A percentile compares a stretch with the other conserved stretches of the same genome.
These are phyloP conservation scores for Cladosporium phlei DNA, from an alignment of 2,329 filamentous ascomycete species.

Conservation along the genomic window DNA sequence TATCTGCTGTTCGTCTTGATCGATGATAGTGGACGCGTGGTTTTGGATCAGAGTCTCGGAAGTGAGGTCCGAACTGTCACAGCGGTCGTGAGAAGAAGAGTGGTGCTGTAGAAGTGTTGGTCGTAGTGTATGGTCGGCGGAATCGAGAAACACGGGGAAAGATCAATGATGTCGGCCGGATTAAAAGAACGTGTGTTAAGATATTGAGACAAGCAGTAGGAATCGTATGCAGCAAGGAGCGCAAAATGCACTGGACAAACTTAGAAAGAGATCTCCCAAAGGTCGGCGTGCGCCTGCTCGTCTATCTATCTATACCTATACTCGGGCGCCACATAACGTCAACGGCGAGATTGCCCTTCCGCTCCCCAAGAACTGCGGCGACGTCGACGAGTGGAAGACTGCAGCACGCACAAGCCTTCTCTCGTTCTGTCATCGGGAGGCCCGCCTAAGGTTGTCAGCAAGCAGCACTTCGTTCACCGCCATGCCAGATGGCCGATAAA, in stretches of 20 bases:
- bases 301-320: constrained; percentile 12
- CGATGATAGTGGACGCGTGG: constrained; percentile 9
- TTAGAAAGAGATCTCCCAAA: constrained; percentile 6
- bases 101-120: neutral
- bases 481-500: neutral
- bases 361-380: neutral
- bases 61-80: constrained; percentile 4
- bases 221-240: constrained; percentile 8
- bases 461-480: constrained; percentile 2
- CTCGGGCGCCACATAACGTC: constrained; percentile 13
- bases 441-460: no score
- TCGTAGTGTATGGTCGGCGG: neutral
- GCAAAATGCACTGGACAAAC: constrained; percentile 5
- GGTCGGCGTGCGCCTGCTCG: constrained; percentile 2
- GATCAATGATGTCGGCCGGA: no score
- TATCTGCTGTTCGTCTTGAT: constrained; percentile 6
- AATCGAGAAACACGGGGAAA: no score
- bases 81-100: neutral
- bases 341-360: constrained; percentile 13
- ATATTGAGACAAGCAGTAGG: no score
- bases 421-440: neutral
- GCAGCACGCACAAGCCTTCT: neutral
- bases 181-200: no score
- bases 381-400: neutral
- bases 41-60: constrained; percentile 2